Conservation (phyloP, 441 rosid genomes). For the Biscutella laevigata region DNA sequence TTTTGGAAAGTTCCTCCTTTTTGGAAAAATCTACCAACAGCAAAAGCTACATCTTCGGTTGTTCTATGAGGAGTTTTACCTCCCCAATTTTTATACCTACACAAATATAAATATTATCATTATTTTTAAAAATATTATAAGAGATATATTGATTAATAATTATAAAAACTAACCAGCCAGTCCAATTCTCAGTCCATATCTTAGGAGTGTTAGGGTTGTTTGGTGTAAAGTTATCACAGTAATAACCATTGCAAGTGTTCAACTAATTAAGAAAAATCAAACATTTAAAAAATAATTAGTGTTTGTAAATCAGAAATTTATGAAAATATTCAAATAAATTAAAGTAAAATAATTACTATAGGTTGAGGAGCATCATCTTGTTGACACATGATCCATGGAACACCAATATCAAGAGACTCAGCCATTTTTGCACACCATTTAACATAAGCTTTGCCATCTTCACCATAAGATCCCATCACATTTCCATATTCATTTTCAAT, state of each 20-base stretch:
- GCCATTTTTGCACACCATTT: constrained; percentile 67
- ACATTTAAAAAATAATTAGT: not conserved
- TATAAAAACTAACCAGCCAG: constrained; percentile 24
- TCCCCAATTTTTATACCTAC: constrained; percentile 59
- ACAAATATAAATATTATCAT: not conserved
- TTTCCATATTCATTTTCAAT: constrained; percentile 78
- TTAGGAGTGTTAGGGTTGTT: constrained; percentile 40
- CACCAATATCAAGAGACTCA: constrained; percentile 33
- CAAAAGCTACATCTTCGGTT: constrained; percentile 54
- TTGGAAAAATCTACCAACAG: constrained; percentile 59
- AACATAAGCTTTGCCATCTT: constrained; percentile 37
- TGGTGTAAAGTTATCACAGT: constrained; percentile 51
- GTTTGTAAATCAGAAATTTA: too few species aligned
- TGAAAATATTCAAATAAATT: too few species aligned
- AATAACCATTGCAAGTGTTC: constrained; percentile 59
- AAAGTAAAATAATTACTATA: constrained; percentile 34
- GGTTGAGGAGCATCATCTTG: constrained; percentile 52
- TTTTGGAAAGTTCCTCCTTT: constrained; percentile 48
- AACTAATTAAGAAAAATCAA: constrained; percentile 33
- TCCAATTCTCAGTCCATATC: constrained; percentile 71
- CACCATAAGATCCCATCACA: constrained; percentile 34
- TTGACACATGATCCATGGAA: constrained; percentile 88
- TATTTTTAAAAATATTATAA: too few species aligned
- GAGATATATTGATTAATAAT: too few species aligned
- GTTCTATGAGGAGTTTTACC: constrained; percentile 41